Conservation (phyloP, 192 early-diverging fungal genomes). For the Mortierella hygrophila region DNA sequence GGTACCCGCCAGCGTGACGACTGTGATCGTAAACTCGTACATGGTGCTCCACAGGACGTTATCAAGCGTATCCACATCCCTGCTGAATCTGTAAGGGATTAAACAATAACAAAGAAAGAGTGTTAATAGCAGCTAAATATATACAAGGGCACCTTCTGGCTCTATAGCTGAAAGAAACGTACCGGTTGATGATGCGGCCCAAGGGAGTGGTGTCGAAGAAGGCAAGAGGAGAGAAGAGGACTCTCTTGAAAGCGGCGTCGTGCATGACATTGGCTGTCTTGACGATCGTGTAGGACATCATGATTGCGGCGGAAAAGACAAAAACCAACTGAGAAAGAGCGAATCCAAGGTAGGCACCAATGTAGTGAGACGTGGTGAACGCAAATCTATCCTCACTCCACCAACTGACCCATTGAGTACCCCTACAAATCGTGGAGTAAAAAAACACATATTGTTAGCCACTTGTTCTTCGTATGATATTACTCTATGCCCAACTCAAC, state of each 20-base stretch:
- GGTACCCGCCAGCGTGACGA: conserved; percentile 47
- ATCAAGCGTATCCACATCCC: conserved; percentile 76
- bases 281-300: conserved; percentile 58
- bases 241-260: conserved; percentile 71
- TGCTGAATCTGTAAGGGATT: conserved; percentile 75
- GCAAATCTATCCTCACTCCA: conserved; percentile 48
- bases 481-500: neutral
- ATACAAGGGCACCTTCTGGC: conserved; percentile 57
- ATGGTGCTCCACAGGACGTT: conserved; percentile 62
- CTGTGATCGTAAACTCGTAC: conserved; percentile 45
- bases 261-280: conserved; percentile 74
- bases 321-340: conserved; percentile 30
- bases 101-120: neutral
- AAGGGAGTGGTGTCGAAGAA: conserved; percentile 93
- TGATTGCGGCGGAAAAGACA: conserved; percentile 29
- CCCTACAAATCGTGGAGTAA: conserved; percentile 7
- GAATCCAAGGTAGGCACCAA: conserved; percentile 40
- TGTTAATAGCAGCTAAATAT: conserved; percentile 43
- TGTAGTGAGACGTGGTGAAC: conserved; percentile 19
- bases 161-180: conserved; percentile 76
- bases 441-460: neutral
- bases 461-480: neutral
- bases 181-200: conserved; percentile 88
- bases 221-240: conserved; percentile 72
- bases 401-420: conserved; percentile 56